Conservation (phyloP, 352 stramenopile genomes). For the Pythium dissimile region DNA sequence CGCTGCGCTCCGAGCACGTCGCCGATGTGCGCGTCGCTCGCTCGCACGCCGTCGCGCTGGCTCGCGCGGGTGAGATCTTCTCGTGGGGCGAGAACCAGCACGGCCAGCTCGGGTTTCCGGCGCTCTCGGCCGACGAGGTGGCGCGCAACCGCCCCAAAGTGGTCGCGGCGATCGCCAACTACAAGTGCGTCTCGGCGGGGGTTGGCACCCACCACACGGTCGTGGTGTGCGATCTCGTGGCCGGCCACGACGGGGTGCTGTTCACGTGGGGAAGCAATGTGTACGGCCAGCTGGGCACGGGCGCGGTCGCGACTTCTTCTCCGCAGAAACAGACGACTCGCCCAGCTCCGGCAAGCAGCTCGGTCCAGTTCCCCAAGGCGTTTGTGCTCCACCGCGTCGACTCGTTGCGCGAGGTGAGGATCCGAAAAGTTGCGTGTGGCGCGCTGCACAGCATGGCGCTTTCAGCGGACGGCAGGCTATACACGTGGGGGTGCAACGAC, state of each 20-base stretch:
- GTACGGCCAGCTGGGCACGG: conserved; percentile 57
- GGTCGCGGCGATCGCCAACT: conserved; percentile 51
- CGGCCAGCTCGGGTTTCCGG: conserved; percentile 55
- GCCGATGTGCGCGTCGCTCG: conserved; percentile 43
- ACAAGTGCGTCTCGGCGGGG: conserved; percentile 47
- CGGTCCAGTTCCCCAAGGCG: conserved; percentile 40
- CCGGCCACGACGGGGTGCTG: conserved; percentile 55
- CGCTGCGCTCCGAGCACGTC: conserved; percentile 56
- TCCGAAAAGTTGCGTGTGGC: conserved; percentile 87
- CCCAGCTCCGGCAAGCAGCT: not conserved
- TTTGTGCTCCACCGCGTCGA: conserved; percentile 59
- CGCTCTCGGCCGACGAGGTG: conserved; percentile 41
- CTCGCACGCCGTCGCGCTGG: conserved; percentile 70
- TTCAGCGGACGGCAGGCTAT: conserved; percentile 83
- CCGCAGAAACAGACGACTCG: conserved; percentile 8
- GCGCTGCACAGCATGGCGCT: conserved; percentile 90
- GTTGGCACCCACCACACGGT: conserved; percentile 63
- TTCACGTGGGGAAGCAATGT: conserved; percentile 78
- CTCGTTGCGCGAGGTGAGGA: conserved; percentile 34
- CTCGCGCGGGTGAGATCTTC: conserved; percentile 87
- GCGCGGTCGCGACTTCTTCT: conserved; percentile 1
- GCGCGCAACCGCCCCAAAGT: conserved; percentile 51
- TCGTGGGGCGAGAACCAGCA: conserved; percentile 95
- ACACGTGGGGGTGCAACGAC: conserved; percentile 93
- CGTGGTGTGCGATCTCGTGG: conserved; percentile 65